Evolutionary conservation across 768 basidiomycete genomes (phyloP).

Genomic region (Clathrus columnatus): DNA sequence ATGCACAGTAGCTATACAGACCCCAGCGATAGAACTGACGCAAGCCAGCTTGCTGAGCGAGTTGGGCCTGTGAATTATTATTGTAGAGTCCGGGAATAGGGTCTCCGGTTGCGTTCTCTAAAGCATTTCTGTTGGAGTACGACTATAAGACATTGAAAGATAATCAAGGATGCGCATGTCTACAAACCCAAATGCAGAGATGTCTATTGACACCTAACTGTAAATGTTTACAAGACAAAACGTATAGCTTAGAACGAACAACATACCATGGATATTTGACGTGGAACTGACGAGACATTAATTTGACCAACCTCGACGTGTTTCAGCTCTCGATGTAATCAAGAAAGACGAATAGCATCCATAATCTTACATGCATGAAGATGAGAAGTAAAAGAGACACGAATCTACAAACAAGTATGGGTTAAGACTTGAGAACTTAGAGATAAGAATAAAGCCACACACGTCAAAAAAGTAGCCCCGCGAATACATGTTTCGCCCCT

Average conservation of each 20-base stretch:
- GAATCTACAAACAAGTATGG: constrained; percentile 28
- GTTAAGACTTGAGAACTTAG: constrained; percentile 18
- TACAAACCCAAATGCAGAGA: constrained; percentile 61
- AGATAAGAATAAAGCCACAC: constrained; percentile 24
- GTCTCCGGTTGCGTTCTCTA: constrained; percentile 43
- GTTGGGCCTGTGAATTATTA: constrained; percentile 52
- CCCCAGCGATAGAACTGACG: constrained; percentile 70
- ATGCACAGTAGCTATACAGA: constrained; percentile 75
- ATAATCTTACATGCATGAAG: constrained; percentile 63
- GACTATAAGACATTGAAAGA: constrained; percentile 5
- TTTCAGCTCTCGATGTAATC: constrained; percentile 15
- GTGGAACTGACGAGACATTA: constrained; percentile 64
- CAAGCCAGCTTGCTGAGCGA: constrained; percentile 47
- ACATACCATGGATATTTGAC: constrained; percentile 63
- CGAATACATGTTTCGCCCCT: constrained; percentile 73
- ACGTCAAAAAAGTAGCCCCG: constrained; percentile 66
- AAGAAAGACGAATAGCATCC: constrained; percentile 8
- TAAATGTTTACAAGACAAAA: constrained; percentile 13
- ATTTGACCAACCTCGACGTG: constrained; percentile 68
- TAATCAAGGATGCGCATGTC: background rate
- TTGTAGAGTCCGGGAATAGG: constrained; percentile 59
- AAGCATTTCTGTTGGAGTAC: constrained; percentile 22
- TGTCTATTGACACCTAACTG: constrained; percentile 55
- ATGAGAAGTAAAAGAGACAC: constrained; percentile 53
- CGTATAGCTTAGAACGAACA: constrained; percentile 5